Percentiles rank a stretch among this genome's conserved stretches.
Conservation (phyloP, 2,329 filamentous ascomycete species). For the Aspergillus texensis region DNA sequence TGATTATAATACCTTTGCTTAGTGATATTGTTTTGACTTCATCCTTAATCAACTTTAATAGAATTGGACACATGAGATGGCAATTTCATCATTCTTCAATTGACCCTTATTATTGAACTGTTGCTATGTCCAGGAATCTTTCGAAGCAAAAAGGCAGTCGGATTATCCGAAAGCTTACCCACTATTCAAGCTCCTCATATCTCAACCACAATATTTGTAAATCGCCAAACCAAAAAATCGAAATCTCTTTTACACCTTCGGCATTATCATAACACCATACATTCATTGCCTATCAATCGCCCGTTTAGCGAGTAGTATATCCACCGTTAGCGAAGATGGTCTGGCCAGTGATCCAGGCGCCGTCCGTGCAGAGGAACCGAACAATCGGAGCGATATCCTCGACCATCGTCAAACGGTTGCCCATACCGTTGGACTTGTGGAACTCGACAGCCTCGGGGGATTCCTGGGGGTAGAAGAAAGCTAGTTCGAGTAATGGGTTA, state of each 20-base stretch:
- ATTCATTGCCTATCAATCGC: background rate
- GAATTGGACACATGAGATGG: background rate
- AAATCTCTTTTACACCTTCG: background rate
- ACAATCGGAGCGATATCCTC: conserved; percentile 52
- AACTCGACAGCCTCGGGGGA: conserved; percentile 47
- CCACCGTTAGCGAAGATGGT: conserved; percentile 54
- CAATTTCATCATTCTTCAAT: background rate
- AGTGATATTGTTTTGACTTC: conserved; percentile 4
- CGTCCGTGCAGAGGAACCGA: conserved; percentile 49
- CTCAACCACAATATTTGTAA: background rate
- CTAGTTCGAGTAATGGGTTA: conserved; percentile 20
- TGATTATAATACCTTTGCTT: conserved; percentile 2
- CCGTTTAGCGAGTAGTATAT: conserved; percentile 47
- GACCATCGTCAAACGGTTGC: conserved; percentile 45
- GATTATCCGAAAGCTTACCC: background rate
- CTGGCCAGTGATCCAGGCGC: conserved; percentile 51
- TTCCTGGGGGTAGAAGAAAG: conserved; percentile 52
- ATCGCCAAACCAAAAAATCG: no score
- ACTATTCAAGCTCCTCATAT: background rate
- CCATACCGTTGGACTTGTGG: conserved; percentile 50
- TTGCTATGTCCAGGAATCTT: background rate
- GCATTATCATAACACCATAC: background rate
- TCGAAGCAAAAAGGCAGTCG: background rate
- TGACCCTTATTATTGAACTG: background rate
- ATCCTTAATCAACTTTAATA: conserved; percentile 5